phyloP scores from a whole-genome alignment of 1,284 basidiomycete genomes.

The Moesziomyces aphidis region DNA sequence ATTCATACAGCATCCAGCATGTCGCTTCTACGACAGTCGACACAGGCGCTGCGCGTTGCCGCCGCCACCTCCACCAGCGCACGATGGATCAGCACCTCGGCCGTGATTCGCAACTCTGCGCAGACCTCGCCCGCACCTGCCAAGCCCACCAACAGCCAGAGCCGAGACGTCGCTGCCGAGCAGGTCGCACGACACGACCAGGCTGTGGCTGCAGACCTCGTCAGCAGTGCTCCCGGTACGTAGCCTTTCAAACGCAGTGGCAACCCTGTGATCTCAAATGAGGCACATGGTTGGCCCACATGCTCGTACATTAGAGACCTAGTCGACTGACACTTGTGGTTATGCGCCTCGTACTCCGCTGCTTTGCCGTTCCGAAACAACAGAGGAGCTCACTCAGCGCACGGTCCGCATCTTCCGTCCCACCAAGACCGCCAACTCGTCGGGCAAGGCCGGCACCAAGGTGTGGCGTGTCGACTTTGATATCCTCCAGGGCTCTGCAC shows the following conservation, averaged over 20 bases:
- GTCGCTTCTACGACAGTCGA: slow-evolving; percentile 38
- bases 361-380: background rate
- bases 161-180: slow-evolving; percentile 54
- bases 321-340: background rate
- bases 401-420: slow-evolving; percentile 93
- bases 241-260: background rate
- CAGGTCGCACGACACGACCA: slow-evolving; percentile 48
- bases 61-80: slow-evolving; percentile 31
- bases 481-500: slow-evolving; percentile 83
- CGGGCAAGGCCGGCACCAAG: slow-evolving; percentile 83
- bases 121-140: slow-evolving; percentile 40
- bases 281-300: background rate
- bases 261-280: background rate
- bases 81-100: slow-evolving; percentile 43
- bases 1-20: slow-evolving; percentile 16
- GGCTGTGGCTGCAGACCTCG: slow-evolving; percentile 49
- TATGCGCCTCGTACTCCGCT: background rate
- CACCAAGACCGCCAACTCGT: slow-evolving; percentile 94
- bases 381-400: slow-evolving; percentile 86
- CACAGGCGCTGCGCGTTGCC: slow-evolving; percentile 41
- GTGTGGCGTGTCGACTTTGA: slow-evolving; percentile 97
- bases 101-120: slow-evolving; percentile 30
- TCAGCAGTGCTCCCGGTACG: slow-evolving; percentile 59
- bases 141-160: slow-evolving; percentile 28
- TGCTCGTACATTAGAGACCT: background rate